These are phyloP conservation scores for Metschnikowia dekortorum DNA, from an alignment of 805 yeast species.

Conservation along the genomic window DNA sequence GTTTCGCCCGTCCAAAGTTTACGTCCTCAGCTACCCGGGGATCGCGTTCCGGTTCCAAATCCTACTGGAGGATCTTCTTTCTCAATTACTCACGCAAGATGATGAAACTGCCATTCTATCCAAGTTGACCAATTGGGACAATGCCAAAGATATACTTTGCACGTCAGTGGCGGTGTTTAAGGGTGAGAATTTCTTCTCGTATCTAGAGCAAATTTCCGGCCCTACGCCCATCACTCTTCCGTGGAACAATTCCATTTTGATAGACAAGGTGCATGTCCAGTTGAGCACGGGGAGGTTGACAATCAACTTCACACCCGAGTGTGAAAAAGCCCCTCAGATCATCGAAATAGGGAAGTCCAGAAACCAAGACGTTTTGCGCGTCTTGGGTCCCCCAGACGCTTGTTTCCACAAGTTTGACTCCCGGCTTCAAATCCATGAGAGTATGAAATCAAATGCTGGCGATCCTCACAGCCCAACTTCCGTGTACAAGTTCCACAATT, in stretches of 20 bases:
- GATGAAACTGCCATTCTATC: conserved; percentile 24
- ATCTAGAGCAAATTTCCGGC: conserved; percentile 9
- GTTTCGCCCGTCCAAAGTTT: conserved; percentile 23
- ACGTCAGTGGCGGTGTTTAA: conserved; percentile 36
- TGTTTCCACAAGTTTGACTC: conserved; percentile 43
- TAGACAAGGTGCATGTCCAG: conserved; percentile 12
- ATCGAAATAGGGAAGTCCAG: conserved; percentile 38
- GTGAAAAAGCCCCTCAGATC: conserved; percentile 1
- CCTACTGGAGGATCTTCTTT: conserved; percentile 16
- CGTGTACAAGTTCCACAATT: conserved; percentile 48
- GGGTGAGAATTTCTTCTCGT: conserved; percentile 34
- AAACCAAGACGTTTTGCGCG: conserved; percentile 45
- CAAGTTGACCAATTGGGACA: conserved; percentile 29
- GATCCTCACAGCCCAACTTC: conserved; percentile 22
- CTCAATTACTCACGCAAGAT: conserved; percentile 11
- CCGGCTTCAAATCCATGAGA: conserved; percentile 35
- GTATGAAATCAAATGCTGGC: not conserved
- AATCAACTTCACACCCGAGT: conserved; percentile 18
- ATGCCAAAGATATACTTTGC: conserved; percentile 31
- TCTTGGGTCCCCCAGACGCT: conserved; percentile 57
- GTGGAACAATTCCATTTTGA: not conserved
- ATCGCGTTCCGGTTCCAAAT: conserved; percentile 46
- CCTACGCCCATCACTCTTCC: not conserved
- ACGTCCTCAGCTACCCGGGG: conserved; percentile 54
- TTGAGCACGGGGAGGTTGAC: conserved; percentile 20